phyloP scores from a whole-genome alignment of 164 flowering plant genomes.

The Magnolia changhungtana region DNA sequence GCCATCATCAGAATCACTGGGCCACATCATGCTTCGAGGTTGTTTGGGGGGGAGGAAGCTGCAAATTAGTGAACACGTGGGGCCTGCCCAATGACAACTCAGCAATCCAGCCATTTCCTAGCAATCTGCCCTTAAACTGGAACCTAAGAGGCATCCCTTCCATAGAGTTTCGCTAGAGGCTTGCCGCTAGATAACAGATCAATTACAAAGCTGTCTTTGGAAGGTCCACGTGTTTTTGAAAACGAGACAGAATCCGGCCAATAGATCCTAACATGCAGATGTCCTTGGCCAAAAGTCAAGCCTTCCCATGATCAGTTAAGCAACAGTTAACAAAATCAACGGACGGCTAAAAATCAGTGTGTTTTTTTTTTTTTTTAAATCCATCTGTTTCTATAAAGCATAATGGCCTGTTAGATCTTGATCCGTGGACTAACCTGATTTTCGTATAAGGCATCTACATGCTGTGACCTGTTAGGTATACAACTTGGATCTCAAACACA shows the following conservation, averaged over 20 bases:
- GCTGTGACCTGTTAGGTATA: too few relatives aligned
- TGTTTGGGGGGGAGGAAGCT: neutral
- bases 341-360: too few relatives aligned
- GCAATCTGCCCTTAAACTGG: too few relatives aligned
- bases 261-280: too few relatives aligned
- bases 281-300: neutral
- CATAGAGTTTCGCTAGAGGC: too few relatives aligned
- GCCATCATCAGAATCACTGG: constrained; percentile 1
- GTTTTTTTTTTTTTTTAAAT: too few relatives aligned
- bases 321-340: neutral
- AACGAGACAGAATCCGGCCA: neutral
- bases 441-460: too few relatives aligned
- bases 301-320: neutral
- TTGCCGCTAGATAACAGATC: neutral
- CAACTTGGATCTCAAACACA: too few relatives aligned
- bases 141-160: too few relatives aligned
- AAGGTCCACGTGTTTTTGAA: neutral
- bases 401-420: too few relatives aligned
- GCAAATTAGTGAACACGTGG: neutral
- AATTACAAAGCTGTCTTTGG: neutral
- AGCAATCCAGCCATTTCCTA: too few relatives aligned
- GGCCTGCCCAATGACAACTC: neutral
- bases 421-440: too few relatives aligned
- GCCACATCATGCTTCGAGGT: neutral
- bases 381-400: neutral